These are phyloP conservation scores for Dactylonectria estremocensis DNA, from an alignment of 2,329 filamentous ascomycete genomes.

Conservation along the genomic window DNA sequence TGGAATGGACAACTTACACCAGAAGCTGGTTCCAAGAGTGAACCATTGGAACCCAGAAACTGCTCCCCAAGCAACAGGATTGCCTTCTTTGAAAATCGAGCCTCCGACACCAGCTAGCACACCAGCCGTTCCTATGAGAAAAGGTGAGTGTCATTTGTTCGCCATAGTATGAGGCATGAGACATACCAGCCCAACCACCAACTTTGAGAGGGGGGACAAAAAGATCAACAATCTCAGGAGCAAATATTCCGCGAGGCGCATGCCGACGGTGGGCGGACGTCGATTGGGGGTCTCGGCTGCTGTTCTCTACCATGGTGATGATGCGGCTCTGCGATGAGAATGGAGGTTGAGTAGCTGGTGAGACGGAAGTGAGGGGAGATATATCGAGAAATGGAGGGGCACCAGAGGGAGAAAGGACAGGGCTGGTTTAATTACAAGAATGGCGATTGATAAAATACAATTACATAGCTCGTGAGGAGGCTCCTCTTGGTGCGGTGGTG, in stretches of 20 bases:
- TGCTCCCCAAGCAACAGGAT: conserved; percentile 79
- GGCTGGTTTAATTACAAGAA: conserved; percentile 39
- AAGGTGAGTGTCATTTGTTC: neutral
- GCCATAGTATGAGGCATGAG: neutral
- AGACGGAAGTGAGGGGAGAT: neutral
- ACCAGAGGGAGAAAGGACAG: neutral
- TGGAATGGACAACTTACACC: conserved; percentile 67
- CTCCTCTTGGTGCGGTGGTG: conserved; percentile 4
- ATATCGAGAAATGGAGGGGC: neutral
- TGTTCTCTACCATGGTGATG: conserved; percentile 37
- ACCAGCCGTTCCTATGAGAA: conserved; percentile 69
- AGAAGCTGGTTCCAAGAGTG: conserved; percentile 82
- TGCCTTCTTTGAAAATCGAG: conserved; percentile 79
- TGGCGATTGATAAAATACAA: conserved; percentile 13
- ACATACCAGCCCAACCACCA: conserved; percentile 71
- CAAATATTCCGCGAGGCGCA: conserved; percentile 55
- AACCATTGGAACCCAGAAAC: conserved; percentile 87
- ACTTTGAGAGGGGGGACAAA: conserved; percentile 70
- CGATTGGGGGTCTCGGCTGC: conserved; percentile 39
- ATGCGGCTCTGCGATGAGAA: conserved; percentile 3
- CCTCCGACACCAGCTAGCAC: conserved; percentile 76
- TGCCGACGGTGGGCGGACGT: conserved; percentile 42
- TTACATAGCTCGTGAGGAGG: conserved; percentile 13
- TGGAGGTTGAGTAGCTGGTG: neutral
- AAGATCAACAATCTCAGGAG: conserved; percentile 62